Percentiles rank a stretch among this genome's conserved stretches.
Conservation (phyloP, 331 rosid species). For the Spiraea crenata region DNA sequence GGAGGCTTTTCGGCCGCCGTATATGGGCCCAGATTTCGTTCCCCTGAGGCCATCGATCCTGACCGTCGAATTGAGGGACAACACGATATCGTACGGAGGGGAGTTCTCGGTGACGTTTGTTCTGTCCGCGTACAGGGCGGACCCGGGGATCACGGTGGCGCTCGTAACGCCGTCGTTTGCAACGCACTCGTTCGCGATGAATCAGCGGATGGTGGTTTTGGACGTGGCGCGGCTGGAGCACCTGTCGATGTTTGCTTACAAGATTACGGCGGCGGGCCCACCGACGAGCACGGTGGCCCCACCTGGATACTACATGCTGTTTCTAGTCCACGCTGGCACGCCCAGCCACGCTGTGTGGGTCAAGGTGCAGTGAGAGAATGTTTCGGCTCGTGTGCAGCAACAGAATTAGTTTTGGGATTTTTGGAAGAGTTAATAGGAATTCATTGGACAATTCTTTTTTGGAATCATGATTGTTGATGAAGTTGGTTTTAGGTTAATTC, state of each 20-base stretch:
- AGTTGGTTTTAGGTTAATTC: neutral
- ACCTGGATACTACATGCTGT: conserved; percentile 66
- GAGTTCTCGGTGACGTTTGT: conserved; percentile 39
- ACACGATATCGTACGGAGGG: conserved; percentile 34
- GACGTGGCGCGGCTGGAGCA: conserved; percentile 16
- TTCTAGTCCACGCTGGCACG: conserved; percentile 56
- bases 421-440: neutral
- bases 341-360: conserved; percentile 71
- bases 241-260: conserved; percentile 30
- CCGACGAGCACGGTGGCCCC: conserved; percentile 47
- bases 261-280: conserved; percentile 50
- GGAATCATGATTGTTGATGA: neutral
- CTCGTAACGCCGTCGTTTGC: conserved; percentile 65
- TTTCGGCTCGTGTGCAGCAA: neutral
- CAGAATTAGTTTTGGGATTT: neutral
- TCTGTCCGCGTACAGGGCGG: conserved; percentile 6
- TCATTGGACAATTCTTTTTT: neutral
- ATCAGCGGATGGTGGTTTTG: conserved; percentile 56
- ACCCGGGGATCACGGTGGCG: conserved; percentile 21
- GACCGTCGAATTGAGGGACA: conserved; percentile 27
- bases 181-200: conserved; percentile 72
- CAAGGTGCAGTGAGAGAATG: conserved; percentile 39
- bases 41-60: conserved; percentile 39
- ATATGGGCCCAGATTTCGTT: conserved; percentile 30
- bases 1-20: conserved; percentile 57